A percentile compares a stretch with the other conserved stretches of the same genome.
phyloP scores from a whole-genome alignment of 2,329 filamentous ascomycete species.

The Bipolaris oryzae region DNA sequence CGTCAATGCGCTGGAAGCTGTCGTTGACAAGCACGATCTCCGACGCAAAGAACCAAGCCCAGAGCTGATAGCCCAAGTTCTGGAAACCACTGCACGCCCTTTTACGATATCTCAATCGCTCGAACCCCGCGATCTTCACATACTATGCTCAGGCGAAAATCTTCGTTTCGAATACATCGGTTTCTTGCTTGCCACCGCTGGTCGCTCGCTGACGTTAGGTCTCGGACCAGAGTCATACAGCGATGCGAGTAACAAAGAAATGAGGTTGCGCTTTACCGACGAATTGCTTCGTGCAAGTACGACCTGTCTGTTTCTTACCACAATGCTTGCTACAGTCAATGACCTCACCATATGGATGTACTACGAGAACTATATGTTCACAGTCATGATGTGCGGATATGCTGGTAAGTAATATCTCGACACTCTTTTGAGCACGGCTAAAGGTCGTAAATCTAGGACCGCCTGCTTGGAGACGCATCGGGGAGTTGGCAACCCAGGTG shows the following conservation, averaged over 20 bases:
- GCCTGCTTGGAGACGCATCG: conserved; percentile 42
- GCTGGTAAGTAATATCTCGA: conserved; percentile 37
- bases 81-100: conserved; percentile 37
- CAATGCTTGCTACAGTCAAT: conserved; percentile 47
- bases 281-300: conserved; percentile 46
- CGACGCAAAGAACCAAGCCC: conserved; percentile 30
- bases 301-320: conserved; percentile 47
- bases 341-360: conserved; percentile 47
- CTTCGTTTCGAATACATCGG: conserved; percentile 51
- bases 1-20: conserved; percentile 37
- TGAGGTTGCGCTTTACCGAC: conserved; percentile 33
- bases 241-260: conserved; percentile 21
- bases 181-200: conserved; percentile 47
- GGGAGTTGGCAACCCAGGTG: conserved; percentile 39
- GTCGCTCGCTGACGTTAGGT: conserved; percentile 38
- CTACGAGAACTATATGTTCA: conserved; percentile 47
- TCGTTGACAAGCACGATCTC: conserved; percentile 42
- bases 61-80: conserved; percentile 31
- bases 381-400: conserved; percentile 46
- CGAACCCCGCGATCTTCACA: conserved; percentile 46
- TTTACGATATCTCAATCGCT: conserved; percentile 32
- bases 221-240: conserved; percentile 28
- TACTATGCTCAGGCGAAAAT: conserved; percentile 46
- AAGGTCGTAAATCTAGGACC: conserved; percentile 20
- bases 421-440: too few relatives aligned